Conservation (phyloP, 441 rosid genomes). For the Viola pubescens region DNA sequence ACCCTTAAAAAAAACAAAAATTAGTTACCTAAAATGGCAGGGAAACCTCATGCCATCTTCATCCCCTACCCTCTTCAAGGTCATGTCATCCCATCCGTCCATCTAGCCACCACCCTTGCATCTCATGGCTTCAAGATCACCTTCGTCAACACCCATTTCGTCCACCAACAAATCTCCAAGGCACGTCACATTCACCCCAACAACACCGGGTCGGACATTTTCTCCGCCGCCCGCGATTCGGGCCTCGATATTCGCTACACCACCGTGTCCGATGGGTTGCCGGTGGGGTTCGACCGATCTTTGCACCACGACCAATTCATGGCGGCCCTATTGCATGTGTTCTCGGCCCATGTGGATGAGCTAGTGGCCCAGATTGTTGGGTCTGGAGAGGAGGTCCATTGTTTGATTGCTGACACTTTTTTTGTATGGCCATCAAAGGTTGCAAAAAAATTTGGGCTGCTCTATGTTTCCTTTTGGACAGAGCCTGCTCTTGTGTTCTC, state of each 20-base stretch:
- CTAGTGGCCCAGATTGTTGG: conserved; percentile 22
- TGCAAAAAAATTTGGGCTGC: conserved; percentile 40
- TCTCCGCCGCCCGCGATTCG: conserved; percentile 29
- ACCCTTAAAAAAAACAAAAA: background rate
- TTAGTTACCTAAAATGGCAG: conserved; percentile 17
- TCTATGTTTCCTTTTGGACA: conserved; percentile 63
- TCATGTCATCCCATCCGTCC: conserved; percentile 50
- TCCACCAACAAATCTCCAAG: conserved; percentile 44
- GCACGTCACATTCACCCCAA: conserved; percentile 1
- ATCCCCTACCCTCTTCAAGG: conserved; percentile 65
- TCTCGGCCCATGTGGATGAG: conserved; percentile 47
- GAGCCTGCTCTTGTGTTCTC: conserved; percentile 54
- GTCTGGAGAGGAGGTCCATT: conserved; percentile 30
- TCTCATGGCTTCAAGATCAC: conserved; percentile 60
- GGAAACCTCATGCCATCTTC: conserved; percentile 40
- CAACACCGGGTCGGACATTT: conserved; percentile 27
- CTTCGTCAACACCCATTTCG: conserved; percentile 47
- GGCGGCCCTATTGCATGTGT: conserved; percentile 37
- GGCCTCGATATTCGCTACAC: conserved; percentile 49
- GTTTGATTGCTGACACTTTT: conserved; percentile 55
- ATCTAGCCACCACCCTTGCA: conserved; percentile 61
- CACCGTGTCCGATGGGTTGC: conserved; percentile 54
- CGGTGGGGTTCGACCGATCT: conserved; percentile 51
- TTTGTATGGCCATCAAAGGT: conserved; percentile 52
- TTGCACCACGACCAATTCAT: conserved; percentile 51